These are phyloP conservation scores for Passiflora organensis DNA, from an alignment of 345 rosid species.

Conservation along the genomic window DNA sequence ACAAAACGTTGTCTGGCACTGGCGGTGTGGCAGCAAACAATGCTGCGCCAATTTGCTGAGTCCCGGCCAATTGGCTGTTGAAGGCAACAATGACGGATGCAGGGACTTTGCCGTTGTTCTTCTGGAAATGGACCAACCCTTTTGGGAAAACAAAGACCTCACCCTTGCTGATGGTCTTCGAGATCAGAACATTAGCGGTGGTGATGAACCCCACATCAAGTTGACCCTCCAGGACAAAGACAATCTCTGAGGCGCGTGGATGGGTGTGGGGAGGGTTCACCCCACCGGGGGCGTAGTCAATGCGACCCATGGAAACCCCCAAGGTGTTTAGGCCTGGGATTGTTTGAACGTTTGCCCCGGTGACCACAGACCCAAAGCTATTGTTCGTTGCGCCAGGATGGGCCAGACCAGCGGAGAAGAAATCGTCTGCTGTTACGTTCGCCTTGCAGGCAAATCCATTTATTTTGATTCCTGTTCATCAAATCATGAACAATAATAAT, in stretches of 20 bases:
- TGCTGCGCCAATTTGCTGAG: conserved; percentile 16
- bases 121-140: conserved; percentile 26
- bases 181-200: conserved; percentile 18
- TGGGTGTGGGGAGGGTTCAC: conserved; percentile 29
- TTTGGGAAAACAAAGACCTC: conserved; percentile 22
- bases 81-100: conserved; percentile 25
- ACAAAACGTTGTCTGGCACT: conserved; percentile 20
- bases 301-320: conserved; percentile 24
- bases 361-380: conserved; percentile 10
- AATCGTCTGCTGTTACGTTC: conserved; percentile 13
- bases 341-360: conserved; percentile 16
- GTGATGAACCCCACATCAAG: conserved; percentile 29
- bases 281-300: conserved; percentile 26
- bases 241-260: conserved; percentile 28
- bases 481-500: background rate
- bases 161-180: conserved; percentile 15
- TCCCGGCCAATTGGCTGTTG: conserved; percentile 30
- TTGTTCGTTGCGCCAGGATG: conserved; percentile 19
- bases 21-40: conserved; percentile 22
- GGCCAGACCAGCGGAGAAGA: conserved; percentile 15
- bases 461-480: conserved; percentile 15
- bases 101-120: conserved; percentile 10
- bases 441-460: conserved; percentile 22
- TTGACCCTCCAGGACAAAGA: conserved; percentile 22
- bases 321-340: conserved; percentile 30